Evolutionary conservation across 352 stramenopile species (phyloP).

Genomic region (Globisporangium cylindrosporum): DNA sequence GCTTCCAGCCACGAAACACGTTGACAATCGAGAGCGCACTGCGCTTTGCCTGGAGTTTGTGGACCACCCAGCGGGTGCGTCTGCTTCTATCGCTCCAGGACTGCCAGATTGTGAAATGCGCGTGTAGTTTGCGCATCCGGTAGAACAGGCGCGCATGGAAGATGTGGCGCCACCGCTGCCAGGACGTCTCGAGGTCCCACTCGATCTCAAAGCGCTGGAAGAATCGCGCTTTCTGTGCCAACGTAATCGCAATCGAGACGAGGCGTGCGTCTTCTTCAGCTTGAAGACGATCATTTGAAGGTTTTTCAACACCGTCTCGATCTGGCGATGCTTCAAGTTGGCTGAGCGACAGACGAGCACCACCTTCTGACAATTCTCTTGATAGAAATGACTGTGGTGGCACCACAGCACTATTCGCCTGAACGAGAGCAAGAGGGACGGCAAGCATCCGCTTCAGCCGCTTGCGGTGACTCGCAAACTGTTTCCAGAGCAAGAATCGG

Average conservation of each 20-base stretch:
- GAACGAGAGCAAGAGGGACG: slow-evolving; percentile 1
- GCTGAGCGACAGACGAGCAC: background rate
- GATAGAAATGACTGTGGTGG: background rate
- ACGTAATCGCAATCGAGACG: slow-evolving; percentile 15
- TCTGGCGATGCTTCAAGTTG: background rate
- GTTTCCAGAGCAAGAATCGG: slow-evolving; percentile 52
- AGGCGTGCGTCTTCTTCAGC: background rate
- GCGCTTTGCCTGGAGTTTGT: background rate
- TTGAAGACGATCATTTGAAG: background rate
- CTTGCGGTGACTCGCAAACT: slow-evolving; percentile 28
- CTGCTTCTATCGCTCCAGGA: slow-evolving; percentile 16
- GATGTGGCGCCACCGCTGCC: slow-evolving; percentile 52
- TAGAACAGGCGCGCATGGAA: slow-evolving; percentile 67
- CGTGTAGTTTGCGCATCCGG: slow-evolving; percentile 38
- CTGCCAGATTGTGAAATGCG: slow-evolving; percentile 34
- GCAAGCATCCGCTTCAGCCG: slow-evolving; percentile 27
- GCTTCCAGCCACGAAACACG: slow-evolving; percentile 36
- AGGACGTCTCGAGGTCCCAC: slow-evolving; percentile 39
- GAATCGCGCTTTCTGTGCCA: slow-evolving; percentile 38
- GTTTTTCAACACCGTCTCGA: background rate
- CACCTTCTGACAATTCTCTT: background rate
- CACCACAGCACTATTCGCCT: background rate
- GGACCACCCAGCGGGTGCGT: slow-evolving; percentile 20
- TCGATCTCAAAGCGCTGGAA: slow-evolving; percentile 49
- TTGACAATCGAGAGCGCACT: background rate